Evolutionary conservation across 305 asterid species (phyloP), one percentile per base, ranked within the genome.

Genomic region (Solanum hybrid): DNA sequence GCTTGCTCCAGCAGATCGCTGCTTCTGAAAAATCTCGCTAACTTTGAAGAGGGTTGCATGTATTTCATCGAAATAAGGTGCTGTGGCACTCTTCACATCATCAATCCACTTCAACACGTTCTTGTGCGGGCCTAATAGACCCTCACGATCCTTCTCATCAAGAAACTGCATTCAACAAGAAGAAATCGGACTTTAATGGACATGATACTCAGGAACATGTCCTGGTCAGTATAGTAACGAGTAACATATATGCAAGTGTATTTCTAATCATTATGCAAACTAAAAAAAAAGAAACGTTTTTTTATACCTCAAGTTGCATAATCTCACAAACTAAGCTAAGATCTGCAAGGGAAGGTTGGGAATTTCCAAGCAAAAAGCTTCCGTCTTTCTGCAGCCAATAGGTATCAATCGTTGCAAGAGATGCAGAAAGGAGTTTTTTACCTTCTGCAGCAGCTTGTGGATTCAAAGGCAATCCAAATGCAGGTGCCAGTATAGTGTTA

Each of bases 271-370:
- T 81, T 39, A 28, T 0, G 69, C 40, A 74, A 73, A 71, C 24
- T n/a, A 34, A 37, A 36, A 74, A 74, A 83, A 8, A 90, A 51
- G 80, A 35, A 74, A n/a, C 0, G 64, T 87, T 11, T 16, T 33
- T 76, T 14, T n/a, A 89, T 94, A 96, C 99, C 98, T 96, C 94
- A 80, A 96, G 94, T 90, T 95, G 96, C 95, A 91, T 93, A 92
- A 97, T 88, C 91, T 95, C 99, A 92, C 98, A 96, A 76, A 90
- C 97, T 89, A 97, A 89, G 87, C 96, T 92, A 86, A 97, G 93
- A 93, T 97, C 99, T 7, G 98, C 98, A 34, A 96, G 94, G 84
- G 99, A 93, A 74, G 98, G 99, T 89, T 95, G 92, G 28, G 92
- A 88, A 88, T 91, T 92, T 88, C 98, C 99, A 28, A 93, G 92